phyloP scores from a whole-genome alignment of 2,329 filamentous ascomycete species.

The Diaporthe caulivora region DNA sequence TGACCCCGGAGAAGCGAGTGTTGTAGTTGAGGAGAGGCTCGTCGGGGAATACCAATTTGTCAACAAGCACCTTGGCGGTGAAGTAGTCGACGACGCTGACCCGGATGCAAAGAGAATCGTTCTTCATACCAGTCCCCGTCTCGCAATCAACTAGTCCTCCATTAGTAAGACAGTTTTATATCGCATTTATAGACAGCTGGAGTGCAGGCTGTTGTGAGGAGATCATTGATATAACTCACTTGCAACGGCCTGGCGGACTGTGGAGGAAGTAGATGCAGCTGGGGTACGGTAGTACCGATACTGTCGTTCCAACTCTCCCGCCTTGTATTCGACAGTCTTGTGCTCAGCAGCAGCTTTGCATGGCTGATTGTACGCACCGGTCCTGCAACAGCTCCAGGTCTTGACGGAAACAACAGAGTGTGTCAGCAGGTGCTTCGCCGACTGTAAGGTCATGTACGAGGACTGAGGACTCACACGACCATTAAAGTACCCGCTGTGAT shows the following conservation, averaged over 20 bases:
- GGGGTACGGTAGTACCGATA: slow-evolving; percentile 21
- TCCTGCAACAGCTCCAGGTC: slow-evolving; percentile 17
- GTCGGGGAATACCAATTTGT: slow-evolving; percentile 62
- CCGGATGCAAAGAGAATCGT: slow-evolving; percentile 65
- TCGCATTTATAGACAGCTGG: background rate
- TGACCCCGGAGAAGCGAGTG: slow-evolving; percentile 64
- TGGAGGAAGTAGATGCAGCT: background rate
- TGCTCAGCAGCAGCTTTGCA: slow-evolving; percentile 13
- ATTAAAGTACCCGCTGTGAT: slow-evolving; percentile 9
- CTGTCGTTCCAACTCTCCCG: slow-evolving; percentile 16
- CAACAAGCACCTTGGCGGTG: slow-evolving; percentile 59
- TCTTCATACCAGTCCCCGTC: slow-evolving; percentile 60
- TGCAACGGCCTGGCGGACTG: slow-evolving; percentile 3
- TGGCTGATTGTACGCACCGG: slow-evolving; percentile 1
- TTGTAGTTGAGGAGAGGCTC: slow-evolving; percentile 62
- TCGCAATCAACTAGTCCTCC: slow-evolving; percentile 62
- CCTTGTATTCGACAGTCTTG: background rate
- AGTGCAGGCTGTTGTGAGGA: background rate
- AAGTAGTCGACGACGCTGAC: slow-evolving; percentile 65
- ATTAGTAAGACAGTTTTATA: background rate
- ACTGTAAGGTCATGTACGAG: background rate
- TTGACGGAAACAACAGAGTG: background rate
- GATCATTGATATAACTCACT: background rate
- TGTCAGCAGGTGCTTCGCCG: background rate
- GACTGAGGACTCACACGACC: background rate